Evolutionary conservation across 2,329 filamentous ascomycete species (phyloP).

Genomic region (Cucurbitaria berberidis): DNA sequence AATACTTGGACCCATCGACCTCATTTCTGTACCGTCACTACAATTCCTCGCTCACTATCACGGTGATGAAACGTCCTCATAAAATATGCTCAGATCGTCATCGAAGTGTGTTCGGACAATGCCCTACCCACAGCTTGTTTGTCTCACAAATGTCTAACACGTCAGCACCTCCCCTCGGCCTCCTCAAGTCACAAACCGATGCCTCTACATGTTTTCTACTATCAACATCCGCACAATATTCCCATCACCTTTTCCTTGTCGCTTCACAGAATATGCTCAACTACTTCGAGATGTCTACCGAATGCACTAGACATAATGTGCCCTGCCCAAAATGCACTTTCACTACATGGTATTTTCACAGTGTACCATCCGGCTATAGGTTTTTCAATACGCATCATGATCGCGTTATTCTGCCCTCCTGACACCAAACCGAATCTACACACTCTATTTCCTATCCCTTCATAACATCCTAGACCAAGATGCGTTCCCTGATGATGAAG

Average conservation of each 20-base stretch:
- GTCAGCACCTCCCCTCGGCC: neutral
- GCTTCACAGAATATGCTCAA: neutral
- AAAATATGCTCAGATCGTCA: neutral
- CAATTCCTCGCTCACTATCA: neutral
- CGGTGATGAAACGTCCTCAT: neutral
- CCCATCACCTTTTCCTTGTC: no score
- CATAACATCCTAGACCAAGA: neutral
- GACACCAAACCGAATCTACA: neutral
- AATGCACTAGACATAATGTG: neutral
- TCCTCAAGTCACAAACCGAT: neutral
- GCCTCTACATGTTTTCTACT: neutral
- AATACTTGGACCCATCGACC: neutral
- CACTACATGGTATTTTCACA: conserved; percentile 7
- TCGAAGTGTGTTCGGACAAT: neutral
- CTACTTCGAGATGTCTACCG: neutral
- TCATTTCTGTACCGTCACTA: neutral
- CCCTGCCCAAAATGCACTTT: neutral
- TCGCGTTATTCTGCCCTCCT: conserved; percentile 5
- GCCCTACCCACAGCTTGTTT: neutral
- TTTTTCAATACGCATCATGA: neutral
- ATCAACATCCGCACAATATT: no score
- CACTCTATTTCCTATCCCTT: neutral
- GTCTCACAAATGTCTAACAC: neutral
- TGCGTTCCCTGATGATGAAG: neutral
- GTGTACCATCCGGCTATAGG: neutral